Evolutionary conservation across 2,329 filamentous ascomycete species (phyloP).

Genomic region (Ceratocystis albifundus): DNA sequence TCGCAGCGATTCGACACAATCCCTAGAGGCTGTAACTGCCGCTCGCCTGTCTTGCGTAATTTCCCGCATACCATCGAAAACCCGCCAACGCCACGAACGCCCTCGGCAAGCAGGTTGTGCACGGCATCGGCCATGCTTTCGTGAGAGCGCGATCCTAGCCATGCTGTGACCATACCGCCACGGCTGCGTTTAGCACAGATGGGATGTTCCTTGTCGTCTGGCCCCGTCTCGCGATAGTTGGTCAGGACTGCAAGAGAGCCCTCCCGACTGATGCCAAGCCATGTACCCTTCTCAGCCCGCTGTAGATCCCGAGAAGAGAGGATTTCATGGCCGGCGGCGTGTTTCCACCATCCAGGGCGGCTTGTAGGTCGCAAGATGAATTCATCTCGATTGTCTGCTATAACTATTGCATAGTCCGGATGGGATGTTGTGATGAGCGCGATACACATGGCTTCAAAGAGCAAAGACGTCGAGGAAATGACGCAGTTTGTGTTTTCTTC

Average conservation of each 20-base stretch:
- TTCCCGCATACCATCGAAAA: constrained; percentile 57
- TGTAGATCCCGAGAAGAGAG: constrained; percentile 52
- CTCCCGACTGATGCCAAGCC: constrained; percentile 50
- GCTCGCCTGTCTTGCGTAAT: constrained; percentile 30
- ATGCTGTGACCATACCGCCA: constrained; percentile 52
- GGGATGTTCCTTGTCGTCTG: constrained; percentile 40
- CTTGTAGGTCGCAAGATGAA: constrained; percentile 54
- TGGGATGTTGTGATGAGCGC: constrained; percentile 64
- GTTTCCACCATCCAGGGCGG: constrained; percentile 52
- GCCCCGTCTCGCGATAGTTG: constrained; percentile 50
- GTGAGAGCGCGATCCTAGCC: constrained; percentile 42
- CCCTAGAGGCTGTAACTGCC: constrained; percentile 39
- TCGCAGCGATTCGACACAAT: constrained; percentile 52
- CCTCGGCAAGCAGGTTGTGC: constrained; percentile 40
- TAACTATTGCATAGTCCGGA: constrained; percentile 61
- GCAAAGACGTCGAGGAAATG: background rate
- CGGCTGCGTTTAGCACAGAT: constrained; percentile 46
- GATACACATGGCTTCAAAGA: constrained; percentile 54
- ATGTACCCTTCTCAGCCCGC: constrained; percentile 51
- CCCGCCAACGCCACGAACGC: constrained; percentile 51
- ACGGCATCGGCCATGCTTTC: constrained; percentile 42
- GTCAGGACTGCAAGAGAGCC: constrained; percentile 54
- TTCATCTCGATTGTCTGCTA: constrained; percentile 69
- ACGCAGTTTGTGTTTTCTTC: background rate
- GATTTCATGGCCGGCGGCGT: constrained; percentile 36